Conservation (phyloP, 2,329 filamentous ascomycete genomes). For the Tolypocladium pustulatum region DNA sequence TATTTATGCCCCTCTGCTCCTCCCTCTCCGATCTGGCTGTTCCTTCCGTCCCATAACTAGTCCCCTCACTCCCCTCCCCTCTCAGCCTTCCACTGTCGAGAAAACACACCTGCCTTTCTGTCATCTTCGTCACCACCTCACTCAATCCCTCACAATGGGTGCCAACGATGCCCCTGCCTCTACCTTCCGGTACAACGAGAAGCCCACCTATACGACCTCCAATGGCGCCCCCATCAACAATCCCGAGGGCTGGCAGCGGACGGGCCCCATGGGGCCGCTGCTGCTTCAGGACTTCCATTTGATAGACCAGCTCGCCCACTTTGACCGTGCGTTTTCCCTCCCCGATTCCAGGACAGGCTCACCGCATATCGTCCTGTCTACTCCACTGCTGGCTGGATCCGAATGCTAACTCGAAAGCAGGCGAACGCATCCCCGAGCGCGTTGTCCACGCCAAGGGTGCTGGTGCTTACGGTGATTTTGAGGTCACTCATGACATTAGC, state of each 20-base stretch:
- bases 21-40: neutral
- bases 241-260: constrained; percentile 36
- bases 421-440: constrained; percentile 38
- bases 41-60: neutral
- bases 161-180: constrained; percentile 30
- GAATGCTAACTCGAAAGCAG: constrained; percentile 1
- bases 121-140: neutral
- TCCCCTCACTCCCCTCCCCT: neutral
- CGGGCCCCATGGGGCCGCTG: constrained; percentile 46
- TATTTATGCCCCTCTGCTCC: neutral
- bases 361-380: neutral
- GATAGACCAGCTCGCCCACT: constrained; percentile 49
- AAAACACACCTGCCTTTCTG: neutral
- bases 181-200: constrained; percentile 45
- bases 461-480: constrained; percentile 46
- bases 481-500: constrained; percentile 46
- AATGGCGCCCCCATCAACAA: constrained; percentile 48
- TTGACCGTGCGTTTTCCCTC: constrained; percentile 26
- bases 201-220: constrained; percentile 47
- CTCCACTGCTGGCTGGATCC: neutral
- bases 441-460: constrained; percentile 24
- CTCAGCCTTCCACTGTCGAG: neutral
- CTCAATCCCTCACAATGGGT: constrained; percentile 24
- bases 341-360: neutral
- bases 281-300: constrained; percentile 56